Evolutionary conservation across 140 eudicot species (phyloP).

Genomic region (Ambrosia hybrid): DNA sequence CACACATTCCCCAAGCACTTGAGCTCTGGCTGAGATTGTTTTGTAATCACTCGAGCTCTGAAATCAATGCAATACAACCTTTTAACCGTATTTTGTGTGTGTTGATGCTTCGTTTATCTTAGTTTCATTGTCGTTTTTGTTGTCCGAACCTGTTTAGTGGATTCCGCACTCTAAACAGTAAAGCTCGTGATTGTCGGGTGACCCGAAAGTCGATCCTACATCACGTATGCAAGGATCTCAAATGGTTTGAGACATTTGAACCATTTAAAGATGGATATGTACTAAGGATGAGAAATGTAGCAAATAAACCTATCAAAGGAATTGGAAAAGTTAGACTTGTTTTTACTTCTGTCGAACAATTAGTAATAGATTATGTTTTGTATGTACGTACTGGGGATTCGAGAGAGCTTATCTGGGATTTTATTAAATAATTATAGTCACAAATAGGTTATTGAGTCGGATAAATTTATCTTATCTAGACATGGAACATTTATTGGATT

Average conservation of each 20-base stretch:
- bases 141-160: too few species aligned
- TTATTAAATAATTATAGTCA: too few species aligned
- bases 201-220: background rate
- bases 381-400: background rate
- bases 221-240: background rate
- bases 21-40: too few species aligned
- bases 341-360: background rate
- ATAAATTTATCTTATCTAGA: background rate
- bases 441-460: background rate
- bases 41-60: too few species aligned
- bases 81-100: too few species aligned
- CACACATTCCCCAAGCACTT: too few species aligned
- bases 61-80: too few species aligned
- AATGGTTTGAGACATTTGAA: background rate
- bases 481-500: background rate
- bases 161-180: too few species aligned
- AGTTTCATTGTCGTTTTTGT: too few species aligned
- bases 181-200: too few species aligned
- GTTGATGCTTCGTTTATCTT: too few species aligned
- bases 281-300: background rate
- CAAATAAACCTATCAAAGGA: background rate
- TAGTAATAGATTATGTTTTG: background rate
- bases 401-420: background rate
- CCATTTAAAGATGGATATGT: background rate
- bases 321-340: background rate